Percentiles rank a stretch among this genome's conserved stretches.
Evolutionary conservation across 331 rosid species (phyloP).

Genomic region (Quercus lobata): DNA sequence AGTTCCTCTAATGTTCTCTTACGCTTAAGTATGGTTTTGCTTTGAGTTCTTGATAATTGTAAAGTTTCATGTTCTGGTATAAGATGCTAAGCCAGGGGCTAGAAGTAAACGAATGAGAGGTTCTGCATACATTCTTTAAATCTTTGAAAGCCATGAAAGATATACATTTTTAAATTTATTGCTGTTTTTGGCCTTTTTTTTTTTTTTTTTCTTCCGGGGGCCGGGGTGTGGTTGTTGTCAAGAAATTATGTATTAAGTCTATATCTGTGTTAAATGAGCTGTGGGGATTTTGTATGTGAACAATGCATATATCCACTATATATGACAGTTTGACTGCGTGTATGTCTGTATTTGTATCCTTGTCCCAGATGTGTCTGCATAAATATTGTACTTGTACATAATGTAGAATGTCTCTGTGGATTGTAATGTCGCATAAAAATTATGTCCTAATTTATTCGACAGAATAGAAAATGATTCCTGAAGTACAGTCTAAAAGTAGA

Average conservation of each 20-base stretch:
- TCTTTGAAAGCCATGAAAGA: background rate
- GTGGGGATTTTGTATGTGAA: background rate
- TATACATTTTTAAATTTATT: background rate
- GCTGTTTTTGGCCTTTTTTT: background rate
- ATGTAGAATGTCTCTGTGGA: background rate
- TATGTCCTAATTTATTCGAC: background rate
- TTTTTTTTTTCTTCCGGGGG: background rate
- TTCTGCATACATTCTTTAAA: background rate
- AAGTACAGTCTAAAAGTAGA: background rate
- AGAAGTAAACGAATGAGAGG: too few species aligned
- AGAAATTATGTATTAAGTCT: background rate
- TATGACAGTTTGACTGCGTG: background rate
- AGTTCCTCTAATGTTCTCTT: too few species aligned
- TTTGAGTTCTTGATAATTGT: background rate
- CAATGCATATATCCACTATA: background rate
- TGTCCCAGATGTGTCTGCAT: background rate
- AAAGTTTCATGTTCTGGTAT: background rate
- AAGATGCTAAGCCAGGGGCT: background rate
- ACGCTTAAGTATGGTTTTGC: background rate
- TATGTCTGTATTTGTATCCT: background rate
- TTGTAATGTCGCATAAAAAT: background rate
- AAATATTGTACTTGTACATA: background rate
- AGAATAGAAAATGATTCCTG: background rate
- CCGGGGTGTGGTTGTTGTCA: background rate
- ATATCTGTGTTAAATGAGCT: background rate